Conservation (phyloP, 345 rosid species). For the Citrus sp. region DNA sequence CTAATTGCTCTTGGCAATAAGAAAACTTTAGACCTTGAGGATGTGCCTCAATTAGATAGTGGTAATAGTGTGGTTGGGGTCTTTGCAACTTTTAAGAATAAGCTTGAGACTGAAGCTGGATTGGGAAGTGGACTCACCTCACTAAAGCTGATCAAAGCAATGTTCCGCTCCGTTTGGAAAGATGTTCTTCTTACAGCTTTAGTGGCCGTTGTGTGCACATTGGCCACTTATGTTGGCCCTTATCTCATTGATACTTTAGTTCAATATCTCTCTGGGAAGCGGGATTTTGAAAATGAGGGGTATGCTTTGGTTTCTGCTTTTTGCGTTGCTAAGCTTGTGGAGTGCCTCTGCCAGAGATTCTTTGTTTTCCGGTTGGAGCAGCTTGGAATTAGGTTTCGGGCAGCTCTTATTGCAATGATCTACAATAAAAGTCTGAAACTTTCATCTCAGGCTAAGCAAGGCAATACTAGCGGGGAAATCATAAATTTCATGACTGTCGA, state of each 20-base stretch:
- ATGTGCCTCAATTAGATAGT: conserved; percentile 65
- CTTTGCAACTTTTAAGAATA: conserved; percentile 35
- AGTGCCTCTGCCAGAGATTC: conserved; percentile 53
- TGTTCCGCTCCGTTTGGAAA: conserved; percentile 41
- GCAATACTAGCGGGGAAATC: conserved; percentile 66
- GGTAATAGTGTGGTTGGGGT: conserved; percentile 40
- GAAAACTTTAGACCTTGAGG: conserved; percentile 57
- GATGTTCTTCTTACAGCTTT: conserved; percentile 43
- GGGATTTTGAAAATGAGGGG: conserved; percentile 48
- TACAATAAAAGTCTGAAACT: conserved; percentile 62
- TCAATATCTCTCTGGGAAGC: conserved; percentile 49
- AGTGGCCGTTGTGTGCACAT: conserved; percentile 30
- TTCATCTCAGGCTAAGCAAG: conserved; percentile 50
- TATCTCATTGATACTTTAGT: conserved; percentile 59
- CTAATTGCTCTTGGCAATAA: conserved; percentile 53
- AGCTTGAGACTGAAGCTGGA: conserved; percentile 37
- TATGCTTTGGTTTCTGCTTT: conserved; percentile 49
- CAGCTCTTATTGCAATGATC: conserved; percentile 48
- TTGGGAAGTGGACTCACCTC: conserved; percentile 34
- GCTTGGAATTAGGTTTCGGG: conserved; percentile 48
- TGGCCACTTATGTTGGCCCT: conserved; percentile 60
- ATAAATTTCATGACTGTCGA: conserved; percentile 71
- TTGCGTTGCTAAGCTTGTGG: conserved; percentile 54
- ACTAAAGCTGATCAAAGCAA: conserved; percentile 44
- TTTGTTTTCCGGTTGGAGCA: conserved; percentile 47